Percentiles rank a stretch among this genome's conserved stretches.
phyloP scores from a whole-genome alignment of 2,329 filamentous ascomycete species.

The Pseudophaeomoniella oleicola region DNA sequence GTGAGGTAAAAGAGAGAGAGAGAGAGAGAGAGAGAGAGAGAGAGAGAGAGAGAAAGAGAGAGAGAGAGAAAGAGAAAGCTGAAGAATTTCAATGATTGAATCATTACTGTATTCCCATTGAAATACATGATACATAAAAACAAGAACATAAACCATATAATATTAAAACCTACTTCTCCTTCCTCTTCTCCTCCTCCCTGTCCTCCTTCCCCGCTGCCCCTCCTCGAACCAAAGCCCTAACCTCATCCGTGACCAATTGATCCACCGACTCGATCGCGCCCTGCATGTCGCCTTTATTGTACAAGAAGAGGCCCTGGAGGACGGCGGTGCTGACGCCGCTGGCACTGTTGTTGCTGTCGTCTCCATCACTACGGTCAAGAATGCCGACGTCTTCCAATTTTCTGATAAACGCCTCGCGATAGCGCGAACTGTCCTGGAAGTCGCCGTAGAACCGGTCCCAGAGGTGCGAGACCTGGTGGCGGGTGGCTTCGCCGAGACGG shows the following conservation, averaged over 20 bases:
- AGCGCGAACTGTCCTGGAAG: constrained; percentile 48
- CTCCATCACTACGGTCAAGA: constrained; percentile 40
- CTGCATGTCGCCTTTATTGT: constrained; percentile 82
- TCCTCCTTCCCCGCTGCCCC: too few relatives aligned
- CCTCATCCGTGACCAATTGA: constrained; percentile 13
- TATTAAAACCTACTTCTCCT: too few relatives aligned
- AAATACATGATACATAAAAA: too few relatives aligned
- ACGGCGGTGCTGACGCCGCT: constrained; percentile 64
- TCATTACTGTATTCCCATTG: too few relatives aligned
- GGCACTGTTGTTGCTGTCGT: neutral
- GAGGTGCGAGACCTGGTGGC: constrained; percentile 69
- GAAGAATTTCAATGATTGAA: too few relatives aligned
- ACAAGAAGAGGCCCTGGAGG: constrained; percentile 85
- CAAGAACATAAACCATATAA: constrained; percentile 4
- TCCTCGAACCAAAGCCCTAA: neutral
- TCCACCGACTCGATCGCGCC: constrained; percentile 74
- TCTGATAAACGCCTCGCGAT: constrained; percentile 54
- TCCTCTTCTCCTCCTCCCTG: too few relatives aligned
- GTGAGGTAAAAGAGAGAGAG: too few relatives aligned
- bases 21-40: too few relatives aligned
- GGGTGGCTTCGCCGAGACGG: constrained; percentile 73
- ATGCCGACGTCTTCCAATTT: constrained; percentile 57
- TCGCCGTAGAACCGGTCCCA: constrained; percentile 95
- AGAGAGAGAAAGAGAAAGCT: too few relatives aligned
- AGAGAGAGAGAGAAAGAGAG: too few relatives aligned